A percentile compares a stretch with the other conserved stretches of the same genome.
phyloP scores from a whole-genome alignment of 805 yeast species.

The Lipomyces sp. region DNA sequence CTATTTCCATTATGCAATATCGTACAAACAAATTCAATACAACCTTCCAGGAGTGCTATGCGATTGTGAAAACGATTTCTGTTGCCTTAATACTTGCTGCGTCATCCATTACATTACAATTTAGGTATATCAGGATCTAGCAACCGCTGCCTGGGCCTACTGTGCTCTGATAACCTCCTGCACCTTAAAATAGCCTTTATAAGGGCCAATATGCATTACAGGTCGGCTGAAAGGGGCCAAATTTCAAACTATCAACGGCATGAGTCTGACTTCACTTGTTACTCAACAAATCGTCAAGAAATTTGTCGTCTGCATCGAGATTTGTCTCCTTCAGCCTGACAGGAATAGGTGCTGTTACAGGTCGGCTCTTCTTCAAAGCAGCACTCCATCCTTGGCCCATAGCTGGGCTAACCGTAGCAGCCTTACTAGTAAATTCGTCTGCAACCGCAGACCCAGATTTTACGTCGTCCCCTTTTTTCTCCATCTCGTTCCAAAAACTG shows the following conservation, averaged over 20 bases:
- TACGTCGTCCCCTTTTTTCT: constrained; percentile 2
- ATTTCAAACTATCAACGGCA: not conserved
- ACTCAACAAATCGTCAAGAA: constrained; percentile 29
- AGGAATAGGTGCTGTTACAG: not conserved
- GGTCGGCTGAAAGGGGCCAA: too few species aligned
- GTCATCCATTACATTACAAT: too few species aligned
- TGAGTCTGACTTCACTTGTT: not conserved
- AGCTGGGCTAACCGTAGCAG: not conserved
- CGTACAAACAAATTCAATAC: not conserved
- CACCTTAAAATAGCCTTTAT: too few species aligned
- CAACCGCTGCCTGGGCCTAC: too few species aligned
- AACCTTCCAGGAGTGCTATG: not conserved
- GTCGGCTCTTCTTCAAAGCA: not conserved
- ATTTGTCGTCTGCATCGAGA: constrained; percentile 20
- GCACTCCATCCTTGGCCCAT: not conserved
- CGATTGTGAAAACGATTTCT: too few species aligned
- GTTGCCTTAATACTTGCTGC: too few species aligned
- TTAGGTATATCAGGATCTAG: too few species aligned
- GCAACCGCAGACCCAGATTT: not conserved
- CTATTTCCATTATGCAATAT: not conserved
- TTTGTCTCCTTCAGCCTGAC: not conserved
- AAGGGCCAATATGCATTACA: not conserved
- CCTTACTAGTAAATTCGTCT: constrained; percentile 5
- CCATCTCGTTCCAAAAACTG: constrained; percentile 31
- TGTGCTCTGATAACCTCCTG: too few species aligned